Percentiles rank a stretch among this genome's conserved stretches.
Conservation (phyloP, 148 eudicot genomes). For the Cornus florida region DNA sequence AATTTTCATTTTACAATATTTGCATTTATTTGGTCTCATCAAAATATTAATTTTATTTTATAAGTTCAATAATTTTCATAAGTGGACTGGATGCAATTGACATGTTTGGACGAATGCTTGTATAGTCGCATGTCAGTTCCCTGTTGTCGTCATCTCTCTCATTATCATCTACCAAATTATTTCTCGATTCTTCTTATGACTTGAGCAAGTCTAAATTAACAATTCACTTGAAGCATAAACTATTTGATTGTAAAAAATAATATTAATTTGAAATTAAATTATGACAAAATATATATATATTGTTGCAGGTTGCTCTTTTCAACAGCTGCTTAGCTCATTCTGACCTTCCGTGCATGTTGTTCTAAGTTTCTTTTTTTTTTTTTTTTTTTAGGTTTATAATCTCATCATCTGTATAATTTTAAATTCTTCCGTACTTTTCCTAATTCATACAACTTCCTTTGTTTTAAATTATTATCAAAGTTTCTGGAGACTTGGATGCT, state of each 20-base stretch:
- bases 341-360: too few species aligned
- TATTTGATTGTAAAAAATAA: too few species aligned
- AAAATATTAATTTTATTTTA: too few species aligned
- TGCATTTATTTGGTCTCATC: too few species aligned
- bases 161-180: neutral
- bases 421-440: neutral
- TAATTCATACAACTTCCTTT: too few species aligned
- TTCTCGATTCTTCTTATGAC: neutral
- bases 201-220: neutral
- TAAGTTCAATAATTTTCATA: too few species aligned
- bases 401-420: neutral
- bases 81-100: neutral
- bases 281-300: neutral
- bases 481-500: neutral
- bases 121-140: too few species aligned
- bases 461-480: neutral
- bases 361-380: too few species aligned
- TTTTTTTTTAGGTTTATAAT: too few species aligned
- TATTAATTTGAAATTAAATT: too few species aligned
- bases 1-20: too few species aligned
- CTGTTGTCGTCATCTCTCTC: neutral
- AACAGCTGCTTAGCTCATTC: neutral
- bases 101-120: neutral
- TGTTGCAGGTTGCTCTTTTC: too few species aligned
- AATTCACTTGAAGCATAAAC: neutral